These are phyloP conservation scores for Starmerella asiatica DNA, from an alignment of 805 yeast species.

Conservation along the genomic window DNA sequence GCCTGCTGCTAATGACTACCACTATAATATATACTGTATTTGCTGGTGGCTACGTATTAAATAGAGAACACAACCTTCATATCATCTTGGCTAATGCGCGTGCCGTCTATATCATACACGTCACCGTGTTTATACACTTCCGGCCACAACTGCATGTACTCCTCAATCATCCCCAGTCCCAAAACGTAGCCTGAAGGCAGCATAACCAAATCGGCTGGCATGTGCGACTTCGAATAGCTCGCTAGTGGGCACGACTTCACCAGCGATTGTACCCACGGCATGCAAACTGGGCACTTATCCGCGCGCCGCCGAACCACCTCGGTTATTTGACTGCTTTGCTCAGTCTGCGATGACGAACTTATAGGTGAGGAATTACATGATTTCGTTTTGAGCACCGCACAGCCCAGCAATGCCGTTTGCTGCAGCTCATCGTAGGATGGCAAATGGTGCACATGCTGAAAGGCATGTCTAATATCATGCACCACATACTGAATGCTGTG, in stretches of 20 bases:
- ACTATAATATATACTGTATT: not conserved
- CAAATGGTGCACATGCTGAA: constrained; percentile 6
- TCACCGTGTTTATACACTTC: not conserved
- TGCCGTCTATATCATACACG: not conserved
- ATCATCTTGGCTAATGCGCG: not conserved
- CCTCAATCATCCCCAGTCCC: not conserved
- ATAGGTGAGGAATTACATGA: not conserved
- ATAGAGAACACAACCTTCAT: not conserved
- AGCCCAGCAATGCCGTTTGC: constrained; percentile 5
- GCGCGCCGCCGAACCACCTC: too few species aligned
- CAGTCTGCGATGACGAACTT: not conserved
- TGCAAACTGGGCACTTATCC: not conserved
- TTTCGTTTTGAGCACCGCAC: constrained; percentile 8
- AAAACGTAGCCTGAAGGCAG: not conserved
- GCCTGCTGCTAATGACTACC: not conserved
- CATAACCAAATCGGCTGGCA: not conserved
- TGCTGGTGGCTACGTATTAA: not conserved
- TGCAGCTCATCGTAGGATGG: constrained; percentile 3
- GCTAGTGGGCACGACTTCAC: not conserved
- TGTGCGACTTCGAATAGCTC: not conserved
- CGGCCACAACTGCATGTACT: not conserved
- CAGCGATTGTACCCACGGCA: not conserved
- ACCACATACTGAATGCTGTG: not conserved
- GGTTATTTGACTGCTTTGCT: not conserved
- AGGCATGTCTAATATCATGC: not conserved